Percentiles rank a stretch among this genome's conserved stretches.
phyloP scores from a whole-genome alignment of 495 filamentous ascomycete species.

The Neurospora sp. region DNA sequence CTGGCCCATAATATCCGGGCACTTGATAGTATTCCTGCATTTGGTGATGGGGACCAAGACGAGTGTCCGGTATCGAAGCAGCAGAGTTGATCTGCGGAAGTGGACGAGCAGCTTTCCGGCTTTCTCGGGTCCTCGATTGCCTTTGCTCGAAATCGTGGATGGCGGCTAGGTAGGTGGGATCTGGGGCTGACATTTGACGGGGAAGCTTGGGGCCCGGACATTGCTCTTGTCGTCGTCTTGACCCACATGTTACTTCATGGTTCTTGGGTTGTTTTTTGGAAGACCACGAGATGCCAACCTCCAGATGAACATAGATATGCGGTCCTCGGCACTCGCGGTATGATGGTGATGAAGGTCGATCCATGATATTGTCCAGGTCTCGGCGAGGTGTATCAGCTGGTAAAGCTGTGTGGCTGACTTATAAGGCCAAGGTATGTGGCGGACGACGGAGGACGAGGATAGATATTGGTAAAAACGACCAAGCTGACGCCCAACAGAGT shows the following conservation, averaged over 20 bases:
- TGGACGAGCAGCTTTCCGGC: background rate
- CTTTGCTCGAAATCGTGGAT: constrained; percentile 22
- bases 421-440: background rate
- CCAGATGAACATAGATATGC: constrained; percentile 36
- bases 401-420: constrained; percentile 11
- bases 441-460: background rate
- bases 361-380: constrained; percentile 13
- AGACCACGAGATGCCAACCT: constrained; percentile 36
- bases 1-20: background rate
- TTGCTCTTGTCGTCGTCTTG: constrained; percentile 12
- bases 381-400: background rate
- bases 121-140: constrained; percentile 16
- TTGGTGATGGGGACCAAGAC: constrained; percentile 12
- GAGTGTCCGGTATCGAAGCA: background rate
- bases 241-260: constrained; percentile 35
- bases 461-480: background rate
- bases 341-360: constrained; percentile 14
- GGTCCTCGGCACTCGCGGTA: constrained; percentile 21
- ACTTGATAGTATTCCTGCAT: constrained; percentile 23
- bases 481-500: background rate
- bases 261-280: constrained; percentile 25
- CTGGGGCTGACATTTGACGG: constrained; percentile 32
- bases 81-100: background rate
- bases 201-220: constrained; percentile 21
- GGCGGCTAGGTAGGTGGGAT: constrained; percentile 31